Base-by-base conservation (phyloP, 2,329 filamentous ascomycete genomes). In the Colletotrichum liriopes region DNA sequence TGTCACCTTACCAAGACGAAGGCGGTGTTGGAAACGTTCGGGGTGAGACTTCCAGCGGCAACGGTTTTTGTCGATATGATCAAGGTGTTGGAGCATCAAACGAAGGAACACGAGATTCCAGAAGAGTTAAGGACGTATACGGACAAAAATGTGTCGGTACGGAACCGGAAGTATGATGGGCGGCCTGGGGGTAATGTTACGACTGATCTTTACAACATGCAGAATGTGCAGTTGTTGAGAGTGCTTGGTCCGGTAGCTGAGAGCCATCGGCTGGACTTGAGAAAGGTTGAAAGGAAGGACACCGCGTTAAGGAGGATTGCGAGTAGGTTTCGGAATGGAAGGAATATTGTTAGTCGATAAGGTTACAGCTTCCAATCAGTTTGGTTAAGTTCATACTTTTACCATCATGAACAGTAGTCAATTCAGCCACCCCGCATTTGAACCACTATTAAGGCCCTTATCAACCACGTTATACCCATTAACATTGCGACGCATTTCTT, bases 251-350 rank as follows among this genome's bases (percentile, higher is more conserved):
- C 63, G 35, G 39, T 51, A n/a, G 63, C 63, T n/a, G 63, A 58
- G 51, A 5, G 29, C 23, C 43, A 52, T 4, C 26, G 20, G 29
- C 29, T 52, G 41, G 39, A 65, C 37, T 29, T 52, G 3, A 52
- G 26, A 52, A 65, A 58, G 63, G 35, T 52, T 23, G 63, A 65
- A 16, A 65, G 45, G 63, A 51, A 65, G 8, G 39, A 58, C 23
- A 6, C 20, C 20, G 63, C 52, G 2, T 1, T 65, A 37, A 65
- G 37, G 16, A 56, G 63, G 32, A 65, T 65, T 26, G 41, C 37
- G 39, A 20, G 9, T 18, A 52, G 49, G 49, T 29, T 52, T 18
- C 12, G 23, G 5, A 29, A 29, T 3, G 49, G 49, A 29, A 37
- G 11, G 8, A 37, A 37, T 5, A 8, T 37, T 37, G 35, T 37